phyloP scores from a whole-genome alignment of 805 yeast genomes.

The Huiozyma naganishii region DNA sequence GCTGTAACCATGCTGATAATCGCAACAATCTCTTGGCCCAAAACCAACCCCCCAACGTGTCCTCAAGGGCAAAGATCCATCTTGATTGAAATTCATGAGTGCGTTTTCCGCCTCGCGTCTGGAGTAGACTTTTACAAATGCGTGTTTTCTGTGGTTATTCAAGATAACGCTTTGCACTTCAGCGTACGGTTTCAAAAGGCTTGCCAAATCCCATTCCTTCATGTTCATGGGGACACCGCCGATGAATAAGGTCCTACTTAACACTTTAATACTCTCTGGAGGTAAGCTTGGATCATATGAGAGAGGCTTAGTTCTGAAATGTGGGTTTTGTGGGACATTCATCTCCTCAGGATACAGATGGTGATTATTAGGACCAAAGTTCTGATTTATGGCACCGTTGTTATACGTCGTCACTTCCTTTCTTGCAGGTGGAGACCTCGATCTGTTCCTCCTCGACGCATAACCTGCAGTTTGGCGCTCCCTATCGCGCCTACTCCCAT shows the following conservation, averaged over 20 bases:
- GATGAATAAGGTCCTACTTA: slow-evolving; percentile 81
- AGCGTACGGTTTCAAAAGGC: slow-evolving; percentile 71
- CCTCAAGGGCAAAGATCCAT: slow-evolving; percentile 54
- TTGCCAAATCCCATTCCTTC: slow-evolving; percentile 63
- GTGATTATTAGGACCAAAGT: slow-evolving; percentile 22
- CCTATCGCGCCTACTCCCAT: slow-evolving; percentile 28
- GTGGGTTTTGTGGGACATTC: slow-evolving; percentile 62
- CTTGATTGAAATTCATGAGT: slow-evolving; percentile 58
- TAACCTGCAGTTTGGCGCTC: slow-evolving; percentile 17
- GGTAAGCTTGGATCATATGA: slow-evolving; percentile 63
- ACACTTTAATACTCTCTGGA: slow-evolving; percentile 68
- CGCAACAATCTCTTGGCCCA: slow-evolving; percentile 97
- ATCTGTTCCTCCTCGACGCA: slow-evolving; percentile 37
- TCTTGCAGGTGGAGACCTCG: slow-evolving; percentile 36
- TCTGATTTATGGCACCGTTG: neutral
- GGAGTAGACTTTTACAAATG: slow-evolving; percentile 88
- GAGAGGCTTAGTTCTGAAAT: slow-evolving; percentile 65
- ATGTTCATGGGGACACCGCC: slow-evolving; percentile 86
- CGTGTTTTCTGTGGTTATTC: slow-evolving; percentile 85
- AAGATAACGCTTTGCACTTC: slow-evolving; percentile 86
- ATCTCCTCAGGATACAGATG: slow-evolving; percentile 38
- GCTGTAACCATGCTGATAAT: slow-evolving; percentile 82
- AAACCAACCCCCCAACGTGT: slow-evolving; percentile 99
- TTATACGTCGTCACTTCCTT: slow-evolving; percentile 1
- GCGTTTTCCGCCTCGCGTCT: slow-evolving; percentile 86